phyloP scores from a whole-genome alignment of 352 stramenopile genomes.

The Globisporangium yorkense region DNA sequence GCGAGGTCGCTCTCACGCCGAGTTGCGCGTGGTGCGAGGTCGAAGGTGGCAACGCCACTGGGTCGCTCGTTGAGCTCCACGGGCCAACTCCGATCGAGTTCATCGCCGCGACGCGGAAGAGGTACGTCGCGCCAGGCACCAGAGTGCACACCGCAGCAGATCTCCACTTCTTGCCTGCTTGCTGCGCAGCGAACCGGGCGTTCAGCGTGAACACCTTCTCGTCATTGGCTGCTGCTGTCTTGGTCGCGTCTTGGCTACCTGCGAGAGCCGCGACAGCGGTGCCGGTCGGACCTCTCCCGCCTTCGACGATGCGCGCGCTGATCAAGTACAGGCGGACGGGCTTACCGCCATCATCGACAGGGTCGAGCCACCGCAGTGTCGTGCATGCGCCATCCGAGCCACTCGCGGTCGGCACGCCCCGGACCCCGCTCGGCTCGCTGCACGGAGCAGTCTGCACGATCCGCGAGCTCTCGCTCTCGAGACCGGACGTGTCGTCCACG shows the following conservation, averaged over 20 bases:
- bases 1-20: neutral
- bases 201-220: constrained; percentile 15
- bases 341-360: constrained; percentile 48
- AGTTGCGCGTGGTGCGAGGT: neutral
- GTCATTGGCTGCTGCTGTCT: neutral
- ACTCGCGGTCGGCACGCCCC: constrained; percentile 29
- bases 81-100: constrained; percentile 48
- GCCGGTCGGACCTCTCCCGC: neutral
- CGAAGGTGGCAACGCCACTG: constrained; percentile 13
- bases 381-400: constrained; percentile 20
- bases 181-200: neutral
- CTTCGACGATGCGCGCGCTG: constrained; percentile 13
- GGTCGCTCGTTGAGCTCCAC: constrained; percentile 43
- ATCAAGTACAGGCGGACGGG: constrained; percentile 40
- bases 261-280: constrained; percentile 17
- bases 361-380: constrained; percentile 49
- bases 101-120: constrained; percentile 57
- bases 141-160: constrained; percentile 39
- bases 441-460: constrained; percentile 35
- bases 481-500: constrained; percentile 44
- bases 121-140: constrained; percentile 31
- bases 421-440: constrained; percentile 28
- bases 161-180: constrained; percentile 16
- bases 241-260: constrained; percentile 5
- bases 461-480: constrained; percentile 45